These are phyloP conservation scores for Dichotomocladium elegans DNA, from an alignment of 371 early-diverging fungal species.

Conservation along the genomic window DNA sequence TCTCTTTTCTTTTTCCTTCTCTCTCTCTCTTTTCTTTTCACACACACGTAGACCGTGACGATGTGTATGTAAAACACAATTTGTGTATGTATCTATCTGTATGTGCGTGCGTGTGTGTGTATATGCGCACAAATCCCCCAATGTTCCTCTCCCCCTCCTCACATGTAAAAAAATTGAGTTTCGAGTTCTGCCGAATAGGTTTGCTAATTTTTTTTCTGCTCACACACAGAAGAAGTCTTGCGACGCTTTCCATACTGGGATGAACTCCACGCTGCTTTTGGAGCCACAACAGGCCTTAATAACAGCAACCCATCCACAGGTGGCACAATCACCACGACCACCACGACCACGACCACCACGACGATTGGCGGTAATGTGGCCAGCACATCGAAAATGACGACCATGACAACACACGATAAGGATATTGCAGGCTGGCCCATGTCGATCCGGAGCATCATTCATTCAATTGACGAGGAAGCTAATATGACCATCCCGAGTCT, in stretches of 20 bases:
- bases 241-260: constrained; percentile 52
- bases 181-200: neutral
- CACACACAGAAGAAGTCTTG: constrained; percentile 33
- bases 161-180: constrained; percentile 5
- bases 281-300: constrained; percentile 5
- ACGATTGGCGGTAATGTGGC: neutral
- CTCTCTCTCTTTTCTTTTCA: too few species aligned
- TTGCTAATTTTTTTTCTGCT: neutral
- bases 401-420: constrained; percentile 5
- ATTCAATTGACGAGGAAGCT: constrained; percentile 1
- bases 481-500: too few species aligned
- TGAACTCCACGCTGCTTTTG: constrained; percentile 34
- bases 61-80: too few species aligned
- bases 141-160: too few species aligned
- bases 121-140: too few species aligned
- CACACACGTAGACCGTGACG: too few species aligned
- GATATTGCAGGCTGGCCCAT: constrained; percentile 25
- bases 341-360: constrained; percentile 3
- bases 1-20: too few species aligned
- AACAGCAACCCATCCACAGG: too few species aligned
- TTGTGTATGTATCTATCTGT: too few species aligned
- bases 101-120: neutral
- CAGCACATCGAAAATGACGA: constrained; percentile 3
- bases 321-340: constrained; percentile 4
- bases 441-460: constrained; percentile 41